These are phyloP conservation scores for Phytophthora aleatoria DNA, from an alignment of 352 stramenopile species.

Conservation along the genomic window DNA sequence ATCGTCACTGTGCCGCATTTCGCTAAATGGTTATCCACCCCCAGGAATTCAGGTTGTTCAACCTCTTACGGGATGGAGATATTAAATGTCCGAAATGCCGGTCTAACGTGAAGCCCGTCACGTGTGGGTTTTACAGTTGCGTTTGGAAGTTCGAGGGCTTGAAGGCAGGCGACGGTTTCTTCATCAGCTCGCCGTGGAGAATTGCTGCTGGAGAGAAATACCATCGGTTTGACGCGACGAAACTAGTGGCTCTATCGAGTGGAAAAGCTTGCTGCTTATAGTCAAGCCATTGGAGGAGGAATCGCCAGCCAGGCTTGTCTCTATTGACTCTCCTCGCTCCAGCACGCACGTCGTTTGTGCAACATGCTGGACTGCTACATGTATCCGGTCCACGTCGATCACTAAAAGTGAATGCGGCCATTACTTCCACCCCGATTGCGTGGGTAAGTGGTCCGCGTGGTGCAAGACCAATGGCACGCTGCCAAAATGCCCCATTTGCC, in stretches of 20 bases:
- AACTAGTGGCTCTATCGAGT: conserved; percentile 16
- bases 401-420: conserved; percentile 16
- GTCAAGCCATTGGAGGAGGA: conserved; percentile 3
- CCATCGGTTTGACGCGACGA: conserved; percentile 33
- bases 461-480: conserved; percentile 4
- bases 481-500: conserved; percentile 13
- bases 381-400: neutral
- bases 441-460: conserved; percentile 4
- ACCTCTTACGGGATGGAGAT: conserved; percentile 19
- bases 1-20: conserved; percentile 20
- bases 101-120: conserved; percentile 16
- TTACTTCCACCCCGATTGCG: conserved; percentile 9
- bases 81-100: conserved; percentile 29
- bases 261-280: conserved; percentile 23
- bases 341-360: neutral
- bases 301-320: neutral
- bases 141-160: conserved; percentile 42
- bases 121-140: conserved; percentile 45
- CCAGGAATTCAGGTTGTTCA: conserved; percentile 20
- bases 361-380: neutral
- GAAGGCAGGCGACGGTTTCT: conserved; percentile 1
- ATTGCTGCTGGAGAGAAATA: conserved; percentile 14
- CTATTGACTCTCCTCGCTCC: neutral
- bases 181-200: conserved; percentile 33
- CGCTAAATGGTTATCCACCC: conserved; percentile 26